Conservation (phyloP, 169 alveolate species). For the Cyclospora cayetanensis region DNA sequence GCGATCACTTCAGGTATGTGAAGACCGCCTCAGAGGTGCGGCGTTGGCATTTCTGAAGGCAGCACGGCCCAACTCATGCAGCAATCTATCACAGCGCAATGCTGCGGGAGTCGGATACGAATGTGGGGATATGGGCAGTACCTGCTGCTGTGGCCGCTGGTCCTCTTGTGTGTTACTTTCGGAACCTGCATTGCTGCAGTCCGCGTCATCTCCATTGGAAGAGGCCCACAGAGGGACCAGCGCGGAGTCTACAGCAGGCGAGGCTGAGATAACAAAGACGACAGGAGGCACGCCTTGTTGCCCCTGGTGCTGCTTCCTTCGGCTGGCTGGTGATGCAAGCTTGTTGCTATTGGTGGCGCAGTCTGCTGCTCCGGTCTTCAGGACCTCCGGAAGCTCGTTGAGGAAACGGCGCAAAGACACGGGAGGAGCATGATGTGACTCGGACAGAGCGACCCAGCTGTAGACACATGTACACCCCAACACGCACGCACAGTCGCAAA, state of each 20-base stretch:
- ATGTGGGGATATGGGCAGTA: background rate
- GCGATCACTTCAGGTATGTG: background rate
- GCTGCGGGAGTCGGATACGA: background rate
- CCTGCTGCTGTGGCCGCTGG: slow-evolving; percentile 28
- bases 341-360: slow-evolving; percentile 6
- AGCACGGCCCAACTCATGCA: background rate
- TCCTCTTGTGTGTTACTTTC: slow-evolving; percentile 6
- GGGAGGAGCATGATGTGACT: slow-evolving; percentile 1
- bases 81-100: background rate
- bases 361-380: slow-evolving; percentile 26
- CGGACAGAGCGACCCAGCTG: slow-evolving; percentile 52
- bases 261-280: slow-evolving; percentile 16
- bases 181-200: background rate
- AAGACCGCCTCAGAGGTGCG: background rate
- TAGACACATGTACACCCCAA: slow-evolving; percentile 41
- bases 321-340: background rate
- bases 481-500: background rate
- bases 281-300: slow-evolving; percentile 12
- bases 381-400: background rate
- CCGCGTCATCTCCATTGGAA: background rate
- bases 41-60: background rate
- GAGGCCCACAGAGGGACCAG: background rate
- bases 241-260: background rate
- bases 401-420: slow-evolving; percentile 25
- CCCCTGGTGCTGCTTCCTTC: background rate